Percentiles rank a stretch among this genome's conserved stretches.
phyloP scores from a whole-genome alignment of 352 stramenopile species.

The Globisporangium solare region DNA sequence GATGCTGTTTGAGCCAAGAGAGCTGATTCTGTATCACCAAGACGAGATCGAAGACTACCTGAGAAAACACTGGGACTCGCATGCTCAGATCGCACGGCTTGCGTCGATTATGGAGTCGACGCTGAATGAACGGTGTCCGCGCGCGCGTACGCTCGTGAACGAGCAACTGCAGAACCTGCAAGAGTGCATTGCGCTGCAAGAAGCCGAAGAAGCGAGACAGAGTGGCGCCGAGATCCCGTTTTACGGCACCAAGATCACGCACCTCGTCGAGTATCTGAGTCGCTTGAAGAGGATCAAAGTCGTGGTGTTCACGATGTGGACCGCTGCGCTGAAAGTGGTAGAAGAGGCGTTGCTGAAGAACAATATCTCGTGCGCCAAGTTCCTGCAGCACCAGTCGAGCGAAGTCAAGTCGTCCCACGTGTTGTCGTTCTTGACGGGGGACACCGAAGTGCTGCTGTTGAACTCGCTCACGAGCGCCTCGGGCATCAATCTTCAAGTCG shows the following conservation, averaged over 20 bases:
- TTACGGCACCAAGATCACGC: slow-evolving; percentile 75
- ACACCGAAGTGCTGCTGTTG: slow-evolving; percentile 67
- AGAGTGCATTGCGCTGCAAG: slow-evolving; percentile 45
- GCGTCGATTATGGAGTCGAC: slow-evolving; percentile 52
- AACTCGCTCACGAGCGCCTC: slow-evolving; percentile 80
- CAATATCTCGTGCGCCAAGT: slow-evolving; percentile 60
- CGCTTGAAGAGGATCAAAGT: slow-evolving; percentile 51
- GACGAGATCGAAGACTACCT: slow-evolving; percentile 70
- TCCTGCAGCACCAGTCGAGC: slow-evolving; percentile 71
- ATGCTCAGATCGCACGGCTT: slow-evolving; percentile 33
- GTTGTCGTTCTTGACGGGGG: slow-evolving; percentile 52
- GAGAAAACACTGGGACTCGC: slow-evolving; percentile 46
- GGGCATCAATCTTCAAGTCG: slow-evolving; percentile 82
- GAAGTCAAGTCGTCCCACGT: slow-evolving; percentile 76
- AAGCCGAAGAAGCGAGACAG: slow-evolving; percentile 19
- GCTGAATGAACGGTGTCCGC: slow-evolving; percentile 54
- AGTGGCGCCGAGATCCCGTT: slow-evolving; percentile 20
- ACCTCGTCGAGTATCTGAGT: slow-evolving; percentile 61
- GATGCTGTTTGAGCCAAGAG: slow-evolving; percentile 44
- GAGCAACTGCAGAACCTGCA: slow-evolving; percentile 45
- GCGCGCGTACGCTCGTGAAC: slow-evolving; percentile 33
- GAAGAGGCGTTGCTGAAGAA: slow-evolving; percentile 50
- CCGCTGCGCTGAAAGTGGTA: slow-evolving; percentile 54
- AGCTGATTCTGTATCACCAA: slow-evolving; percentile 56
- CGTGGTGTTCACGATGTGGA: slow-evolving; percentile 85